These are phyloP conservation scores for Globisporangium viniferum DNA, from an alignment of 352 stramenopile species.

Conservation along the genomic window DNA sequence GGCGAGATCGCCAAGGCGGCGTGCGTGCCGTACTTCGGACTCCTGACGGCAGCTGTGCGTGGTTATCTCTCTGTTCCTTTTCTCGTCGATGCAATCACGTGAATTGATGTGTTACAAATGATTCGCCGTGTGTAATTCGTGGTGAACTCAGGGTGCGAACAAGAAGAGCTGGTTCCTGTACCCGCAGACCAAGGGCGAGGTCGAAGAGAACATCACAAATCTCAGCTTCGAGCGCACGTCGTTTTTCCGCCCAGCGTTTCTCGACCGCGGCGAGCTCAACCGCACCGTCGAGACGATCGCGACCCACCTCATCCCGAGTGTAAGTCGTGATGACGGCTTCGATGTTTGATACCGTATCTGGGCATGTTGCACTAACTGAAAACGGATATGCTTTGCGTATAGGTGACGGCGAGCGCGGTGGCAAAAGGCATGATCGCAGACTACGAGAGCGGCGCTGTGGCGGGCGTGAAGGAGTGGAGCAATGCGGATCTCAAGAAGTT, in stretches of 20 bases:
- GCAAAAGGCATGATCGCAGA: slow-evolving; percentile 69
- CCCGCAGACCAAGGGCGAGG: slow-evolving; percentile 71
- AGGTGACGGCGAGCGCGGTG: slow-evolving; percentile 47
- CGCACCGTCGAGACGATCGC: slow-evolving; percentile 54
- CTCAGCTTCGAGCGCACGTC: slow-evolving; percentile 47
- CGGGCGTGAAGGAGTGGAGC: slow-evolving; percentile 44
- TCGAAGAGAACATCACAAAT: slow-evolving; percentile 55
- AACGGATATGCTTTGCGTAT: slow-evolving; percentile 10
- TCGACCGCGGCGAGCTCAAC: slow-evolving; percentile 55
- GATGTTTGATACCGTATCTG: too few species aligned
- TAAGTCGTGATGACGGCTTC: slow-evolving; percentile 22
- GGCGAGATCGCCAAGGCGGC: slow-evolving; percentile 44
- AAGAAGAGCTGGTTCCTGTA: slow-evolving; percentile 82
- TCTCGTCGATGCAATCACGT: not conserved
- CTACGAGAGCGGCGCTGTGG: slow-evolving; percentile 41
- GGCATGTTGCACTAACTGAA: not conserved
- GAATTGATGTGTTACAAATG: not conserved
- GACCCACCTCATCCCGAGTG: slow-evolving; percentile 45
- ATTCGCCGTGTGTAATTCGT: not conserved
- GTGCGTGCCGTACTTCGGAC: slow-evolving; percentile 54
- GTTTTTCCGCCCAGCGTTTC: slow-evolving; percentile 57
- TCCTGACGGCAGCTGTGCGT: slow-evolving; percentile 59
- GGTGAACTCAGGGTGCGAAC: slow-evolving; percentile 33
- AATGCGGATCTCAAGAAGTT: slow-evolving; percentile 57
- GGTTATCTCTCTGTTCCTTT: not conserved